Evolutionary conservation across 1,139 yeast species (phyloP).

Genomic region (Suhomyces yuchorum): DNA sequence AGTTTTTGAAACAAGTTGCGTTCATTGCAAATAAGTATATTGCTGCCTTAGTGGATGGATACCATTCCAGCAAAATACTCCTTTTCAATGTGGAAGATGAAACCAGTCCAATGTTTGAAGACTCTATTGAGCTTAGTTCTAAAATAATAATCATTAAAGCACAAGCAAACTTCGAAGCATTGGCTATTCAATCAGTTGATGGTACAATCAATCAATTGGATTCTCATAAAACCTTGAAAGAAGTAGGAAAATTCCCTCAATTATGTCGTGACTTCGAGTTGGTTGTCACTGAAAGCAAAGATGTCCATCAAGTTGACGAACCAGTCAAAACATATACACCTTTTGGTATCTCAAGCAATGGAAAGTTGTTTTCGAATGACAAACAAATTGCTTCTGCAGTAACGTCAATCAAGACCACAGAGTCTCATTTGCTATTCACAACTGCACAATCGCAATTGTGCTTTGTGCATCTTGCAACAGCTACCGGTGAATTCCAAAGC

Average conservation of each 20-base stretch:
- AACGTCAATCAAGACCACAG: conserved; percentile 78
- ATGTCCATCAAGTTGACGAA: conserved; percentile 19
- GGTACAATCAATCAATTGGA: conserved; percentile 56
- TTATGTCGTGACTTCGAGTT: conserved; percentile 67
- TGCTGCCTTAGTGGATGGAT: conserved; percentile 60
- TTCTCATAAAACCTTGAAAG: conserved; percentile 24
- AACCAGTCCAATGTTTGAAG: conserved; percentile 42
- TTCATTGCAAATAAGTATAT: conserved; percentile 53
- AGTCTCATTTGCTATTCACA: conserved; percentile 74
- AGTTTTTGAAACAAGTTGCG: conserved; percentile 63
- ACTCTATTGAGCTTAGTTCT: conserved; percentile 45
- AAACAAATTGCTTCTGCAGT: conserved; percentile 71
- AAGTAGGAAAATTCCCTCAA: conserved; percentile 62
- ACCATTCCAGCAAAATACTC: conserved; percentile 49
- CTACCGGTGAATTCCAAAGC: conserved; percentile 24
- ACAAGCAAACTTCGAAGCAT: conserved; percentile 52
- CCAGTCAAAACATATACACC: conserved; percentile 41
- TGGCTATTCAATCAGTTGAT: conserved; percentile 63
- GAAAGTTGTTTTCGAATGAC: conserved; percentile 70
- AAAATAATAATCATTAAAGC: conserved; percentile 61
- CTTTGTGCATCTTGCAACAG: conserved; percentile 69
- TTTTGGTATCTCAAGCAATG: conserved; percentile 73
- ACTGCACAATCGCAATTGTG: conserved; percentile 86
- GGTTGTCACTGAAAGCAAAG: conserved; percentile 26
- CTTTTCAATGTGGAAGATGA: conserved; percentile 46